These are phyloP conservation scores for Rhododendron griersonianum DNA, from an alignment of 148 eudicot species.

Conservation along the genomic window DNA sequence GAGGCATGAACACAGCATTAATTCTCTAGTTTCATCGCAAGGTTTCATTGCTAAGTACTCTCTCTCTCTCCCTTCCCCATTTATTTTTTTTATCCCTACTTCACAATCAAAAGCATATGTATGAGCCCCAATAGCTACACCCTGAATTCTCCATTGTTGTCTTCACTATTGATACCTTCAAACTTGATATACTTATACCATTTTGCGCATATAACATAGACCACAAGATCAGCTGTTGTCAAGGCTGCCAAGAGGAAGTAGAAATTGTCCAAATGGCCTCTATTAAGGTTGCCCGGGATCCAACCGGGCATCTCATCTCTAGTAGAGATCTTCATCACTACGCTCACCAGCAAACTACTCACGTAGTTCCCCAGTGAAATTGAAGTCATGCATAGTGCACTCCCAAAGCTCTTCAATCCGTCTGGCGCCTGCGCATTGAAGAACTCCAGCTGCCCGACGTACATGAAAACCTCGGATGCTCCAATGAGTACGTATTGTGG, in stretches of 20 bases:
- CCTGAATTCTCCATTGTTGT: not conserved
- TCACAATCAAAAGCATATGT: not conserved
- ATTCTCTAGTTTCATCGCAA: too few relatives aligned
- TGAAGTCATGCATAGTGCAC: slow-evolving; percentile 69
- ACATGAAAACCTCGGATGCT: slow-evolving; percentile 79
- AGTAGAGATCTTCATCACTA: slow-evolving; percentile 51
- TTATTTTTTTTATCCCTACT: not conserved
- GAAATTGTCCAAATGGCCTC: slow-evolving; percentile 60
- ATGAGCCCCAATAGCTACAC: slow-evolving; percentile 1
- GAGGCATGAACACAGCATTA: not conserved
- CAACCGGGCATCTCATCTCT: slow-evolving; percentile 48
- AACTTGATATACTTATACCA: slow-evolving; percentile 48
- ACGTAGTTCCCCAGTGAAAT: slow-evolving; percentile 68
- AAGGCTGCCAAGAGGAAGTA: slow-evolving; percentile 52
- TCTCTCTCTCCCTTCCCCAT: not conserved
- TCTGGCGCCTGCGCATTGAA: slow-evolving; percentile 65
- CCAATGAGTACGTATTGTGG: slow-evolving; percentile 68
- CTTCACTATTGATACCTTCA: slow-evolving; percentile 16
- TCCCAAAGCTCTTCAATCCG: slow-evolving; percentile 69
- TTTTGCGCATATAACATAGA: slow-evolving; percentile 42
- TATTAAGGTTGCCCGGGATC: slow-evolving; percentile 64
- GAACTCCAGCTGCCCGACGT: slow-evolving; percentile 72
- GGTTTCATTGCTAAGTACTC: not conserved
- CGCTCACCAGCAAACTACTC: slow-evolving; percentile 50
- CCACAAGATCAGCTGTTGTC: slow-evolving; percentile 40